These are phyloP conservation scores for Termitomyces sp. DNA, from an alignment of 768 basidiomycete species.

Conservation along the genomic window DNA sequence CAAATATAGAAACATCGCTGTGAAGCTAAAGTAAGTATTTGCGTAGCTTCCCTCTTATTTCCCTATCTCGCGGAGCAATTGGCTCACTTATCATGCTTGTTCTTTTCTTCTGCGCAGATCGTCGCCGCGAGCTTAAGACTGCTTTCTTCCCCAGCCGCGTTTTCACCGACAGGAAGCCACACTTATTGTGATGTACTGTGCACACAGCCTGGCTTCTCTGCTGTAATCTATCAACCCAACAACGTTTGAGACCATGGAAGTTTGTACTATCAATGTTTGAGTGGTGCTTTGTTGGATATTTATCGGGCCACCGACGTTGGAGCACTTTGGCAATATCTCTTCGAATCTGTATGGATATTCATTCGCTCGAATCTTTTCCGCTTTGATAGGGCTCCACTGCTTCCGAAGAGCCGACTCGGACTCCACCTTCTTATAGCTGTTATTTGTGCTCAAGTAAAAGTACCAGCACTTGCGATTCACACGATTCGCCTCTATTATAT, in stretches of 20 bases:
- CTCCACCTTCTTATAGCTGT: neutral
- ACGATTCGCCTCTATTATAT: neutral
- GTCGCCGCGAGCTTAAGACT: constrained; percentile 4
- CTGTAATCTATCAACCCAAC: neutral
- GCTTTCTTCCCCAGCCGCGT: neutral
- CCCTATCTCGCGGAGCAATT: neutral
- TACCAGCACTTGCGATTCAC: neutral
- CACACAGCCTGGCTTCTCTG: neutral
- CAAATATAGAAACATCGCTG: constrained; percentile 11
- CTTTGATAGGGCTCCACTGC: constrained; percentile 3
- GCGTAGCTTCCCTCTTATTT: neutral
- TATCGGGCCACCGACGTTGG: neutral
- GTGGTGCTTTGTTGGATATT: neutral
- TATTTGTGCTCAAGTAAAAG: neutral
- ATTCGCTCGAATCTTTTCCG: neutral
- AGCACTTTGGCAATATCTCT: neutral
- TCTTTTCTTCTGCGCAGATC: neutral
- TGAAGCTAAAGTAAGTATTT: constrained; percentile 14
- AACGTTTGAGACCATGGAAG: neutral
- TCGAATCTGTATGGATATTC: neutral
- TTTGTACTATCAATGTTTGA: neutral
- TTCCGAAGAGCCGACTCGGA: neutral
- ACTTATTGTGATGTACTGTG: neutral
- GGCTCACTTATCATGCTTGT: neutral
- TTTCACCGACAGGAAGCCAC: neutral